phyloP scores from a whole-genome alignment of 306 rosid genomes.

The Fragaria vesca region DNA sequence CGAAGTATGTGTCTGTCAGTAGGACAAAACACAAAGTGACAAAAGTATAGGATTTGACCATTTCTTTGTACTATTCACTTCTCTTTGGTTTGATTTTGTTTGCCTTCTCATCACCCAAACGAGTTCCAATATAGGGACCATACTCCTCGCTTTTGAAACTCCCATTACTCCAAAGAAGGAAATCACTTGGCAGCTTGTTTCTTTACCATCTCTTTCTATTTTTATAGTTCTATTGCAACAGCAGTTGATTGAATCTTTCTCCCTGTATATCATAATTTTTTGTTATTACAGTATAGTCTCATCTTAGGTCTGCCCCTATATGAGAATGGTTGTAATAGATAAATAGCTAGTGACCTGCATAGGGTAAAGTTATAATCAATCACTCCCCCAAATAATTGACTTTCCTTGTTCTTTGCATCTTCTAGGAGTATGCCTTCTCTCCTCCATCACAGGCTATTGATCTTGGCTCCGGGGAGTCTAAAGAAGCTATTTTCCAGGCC shows the following conservation, averaged over 20 bases:
- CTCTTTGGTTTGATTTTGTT: not conserved
- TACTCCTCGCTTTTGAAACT: not conserved
- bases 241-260: not conserved
- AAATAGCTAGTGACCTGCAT: not conserved
- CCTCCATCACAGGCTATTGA: conserved; percentile 91
- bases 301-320: not conserved
- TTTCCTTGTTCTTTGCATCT: conserved; percentile 8
- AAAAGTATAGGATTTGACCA: not conserved
- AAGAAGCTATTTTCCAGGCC: conserved; percentile 82
- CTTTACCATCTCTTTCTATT: not conserved
- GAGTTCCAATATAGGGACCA: not conserved
- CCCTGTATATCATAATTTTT: not conserved
- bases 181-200: conserved; percentile 1
- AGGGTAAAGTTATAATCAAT: conserved; percentile 20
- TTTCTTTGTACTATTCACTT: not conserved
- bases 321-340: not conserved
- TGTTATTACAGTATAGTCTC: too few species aligned
- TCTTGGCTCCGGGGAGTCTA: conserved; percentile 87
- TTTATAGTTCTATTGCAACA: not conserved
- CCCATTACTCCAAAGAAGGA: not conserved
- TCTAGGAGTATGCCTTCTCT: conserved; percentile 87
- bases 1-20: not conserved
- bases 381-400: conserved; percentile 17
- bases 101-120: not conserved
- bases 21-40: not conserved